Evolutionary conservation across 257 asterid genomes (phyloP).

Genomic region (Gardenia jasminoides): DNA sequence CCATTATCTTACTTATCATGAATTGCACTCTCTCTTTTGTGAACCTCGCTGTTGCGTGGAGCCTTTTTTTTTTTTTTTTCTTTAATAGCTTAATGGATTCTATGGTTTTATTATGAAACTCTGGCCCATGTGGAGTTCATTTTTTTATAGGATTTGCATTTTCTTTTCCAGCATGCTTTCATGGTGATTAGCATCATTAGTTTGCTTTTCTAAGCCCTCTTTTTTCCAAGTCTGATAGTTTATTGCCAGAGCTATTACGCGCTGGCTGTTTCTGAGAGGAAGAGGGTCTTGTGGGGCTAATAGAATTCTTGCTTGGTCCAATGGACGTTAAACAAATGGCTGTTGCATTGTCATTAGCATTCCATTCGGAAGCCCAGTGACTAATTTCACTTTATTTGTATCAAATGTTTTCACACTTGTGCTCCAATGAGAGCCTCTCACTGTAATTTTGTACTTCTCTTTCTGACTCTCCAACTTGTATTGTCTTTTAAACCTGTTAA

Average conservation of each 20-base stretch:
- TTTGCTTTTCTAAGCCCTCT: neutral
- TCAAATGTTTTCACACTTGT: neutral
- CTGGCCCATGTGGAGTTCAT: neutral
- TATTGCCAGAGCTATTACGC: neutral
- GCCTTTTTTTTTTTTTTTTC: too few species aligned
- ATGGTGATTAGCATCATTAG: neutral
- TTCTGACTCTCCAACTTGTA: neutral
- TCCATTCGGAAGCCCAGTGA: neutral
- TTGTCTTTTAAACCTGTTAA: neutral
- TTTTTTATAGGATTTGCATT: neutral
- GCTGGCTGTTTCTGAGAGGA: neutral
- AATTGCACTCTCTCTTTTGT: neutral
- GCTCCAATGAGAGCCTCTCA: neutral
- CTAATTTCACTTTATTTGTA: neutral
- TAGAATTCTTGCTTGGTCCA: neutral
- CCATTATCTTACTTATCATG: too few species aligned
- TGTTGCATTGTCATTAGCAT: neutral
- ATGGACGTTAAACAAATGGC: neutral
- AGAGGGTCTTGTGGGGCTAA: neutral
- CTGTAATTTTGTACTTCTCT: neutral
- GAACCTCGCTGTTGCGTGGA: neutral
- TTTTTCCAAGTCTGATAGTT: neutral
- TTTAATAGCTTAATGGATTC: neutral
- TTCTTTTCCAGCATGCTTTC: neutral
- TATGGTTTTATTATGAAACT: conserved; percentile 1